These are phyloP conservation scores for Russula earlei DNA, from an alignment of 768 basidiomycete genomes.

Conservation along the genomic window DNA sequence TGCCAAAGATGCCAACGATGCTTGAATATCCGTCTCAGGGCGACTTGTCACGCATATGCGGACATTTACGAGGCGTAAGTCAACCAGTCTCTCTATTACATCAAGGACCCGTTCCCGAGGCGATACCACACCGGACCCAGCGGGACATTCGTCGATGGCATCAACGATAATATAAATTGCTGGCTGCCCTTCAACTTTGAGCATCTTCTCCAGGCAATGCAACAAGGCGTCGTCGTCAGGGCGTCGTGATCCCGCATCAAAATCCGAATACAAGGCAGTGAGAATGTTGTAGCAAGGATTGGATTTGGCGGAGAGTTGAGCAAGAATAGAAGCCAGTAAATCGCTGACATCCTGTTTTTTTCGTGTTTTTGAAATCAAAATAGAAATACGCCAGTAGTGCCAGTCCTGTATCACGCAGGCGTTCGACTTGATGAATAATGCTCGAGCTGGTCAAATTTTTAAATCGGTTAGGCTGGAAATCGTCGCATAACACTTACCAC, in stretches of 20 bases:
- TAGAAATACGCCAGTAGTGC: neutral
- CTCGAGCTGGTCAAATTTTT: neutral
- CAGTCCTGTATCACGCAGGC: neutral
- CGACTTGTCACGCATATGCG: neutral
- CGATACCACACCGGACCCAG: neutral
- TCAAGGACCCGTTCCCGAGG: neutral
- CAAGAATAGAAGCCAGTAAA: neutral
- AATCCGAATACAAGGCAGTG: neutral
- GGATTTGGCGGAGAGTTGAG: neutral
- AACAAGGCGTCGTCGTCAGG: neutral
- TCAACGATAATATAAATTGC: neutral
- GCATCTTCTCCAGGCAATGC: neutral
- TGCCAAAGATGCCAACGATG: neutral
- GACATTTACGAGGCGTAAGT: neutral
- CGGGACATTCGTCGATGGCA: neutral
- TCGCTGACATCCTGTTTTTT: neutral
- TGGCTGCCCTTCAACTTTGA: neutral
- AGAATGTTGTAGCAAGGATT: neutral
- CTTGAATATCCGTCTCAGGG: neutral
- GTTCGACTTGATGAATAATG: neutral
- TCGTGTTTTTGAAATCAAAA: neutral
- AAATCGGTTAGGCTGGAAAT: neutral
- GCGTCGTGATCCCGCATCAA: neutral
- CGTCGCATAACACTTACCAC: neutral
- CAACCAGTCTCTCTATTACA: neutral